Conservation (phyloP, 2,329 filamentous ascomycete genomes). For the Sporothrix inflata region DNA sequence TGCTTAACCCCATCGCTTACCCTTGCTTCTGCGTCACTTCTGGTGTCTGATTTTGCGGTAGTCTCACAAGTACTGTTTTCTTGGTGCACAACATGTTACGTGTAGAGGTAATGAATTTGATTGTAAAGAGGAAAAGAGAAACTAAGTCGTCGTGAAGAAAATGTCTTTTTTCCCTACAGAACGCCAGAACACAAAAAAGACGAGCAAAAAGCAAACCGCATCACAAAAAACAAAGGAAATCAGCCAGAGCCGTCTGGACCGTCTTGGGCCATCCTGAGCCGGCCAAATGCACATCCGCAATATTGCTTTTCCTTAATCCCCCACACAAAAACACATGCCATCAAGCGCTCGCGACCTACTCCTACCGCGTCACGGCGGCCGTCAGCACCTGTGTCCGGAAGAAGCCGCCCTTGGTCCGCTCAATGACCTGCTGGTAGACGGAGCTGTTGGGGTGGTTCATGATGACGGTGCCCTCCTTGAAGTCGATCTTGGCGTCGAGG, state of each 20-base stretch:
- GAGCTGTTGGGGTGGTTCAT: conserved; percentile 99
- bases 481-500: conserved; percentile 98
- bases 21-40: too few species aligned
- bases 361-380: conserved; percentile 55
- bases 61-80: too few species aligned
- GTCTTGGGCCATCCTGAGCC: background rate
- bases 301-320: conserved; percentile 5
- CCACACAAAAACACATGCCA: background rate
- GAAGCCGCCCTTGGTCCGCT: conserved; percentile 98
- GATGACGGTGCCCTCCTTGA: conserved; percentile 95
- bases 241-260: background rate
- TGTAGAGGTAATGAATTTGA: background rate
- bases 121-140: conserved; percentile 18
- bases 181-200: conserved; percentile 1
- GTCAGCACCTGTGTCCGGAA: conserved; percentile 96
- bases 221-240: conserved; percentile 23
- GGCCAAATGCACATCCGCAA: background rate
- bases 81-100: too few species aligned
- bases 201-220: background rate
- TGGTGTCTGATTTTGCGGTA: too few species aligned
- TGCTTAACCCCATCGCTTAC: too few species aligned
- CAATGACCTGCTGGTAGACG: conserved; percentile 98
- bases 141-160: conserved; percentile 22
- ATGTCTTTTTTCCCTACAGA: conserved; percentile 23
- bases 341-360: background rate